Evolutionary conservation across 768 basidiomycete genomes (phyloP).

Genomic region (Tulasnella sp.): DNA sequence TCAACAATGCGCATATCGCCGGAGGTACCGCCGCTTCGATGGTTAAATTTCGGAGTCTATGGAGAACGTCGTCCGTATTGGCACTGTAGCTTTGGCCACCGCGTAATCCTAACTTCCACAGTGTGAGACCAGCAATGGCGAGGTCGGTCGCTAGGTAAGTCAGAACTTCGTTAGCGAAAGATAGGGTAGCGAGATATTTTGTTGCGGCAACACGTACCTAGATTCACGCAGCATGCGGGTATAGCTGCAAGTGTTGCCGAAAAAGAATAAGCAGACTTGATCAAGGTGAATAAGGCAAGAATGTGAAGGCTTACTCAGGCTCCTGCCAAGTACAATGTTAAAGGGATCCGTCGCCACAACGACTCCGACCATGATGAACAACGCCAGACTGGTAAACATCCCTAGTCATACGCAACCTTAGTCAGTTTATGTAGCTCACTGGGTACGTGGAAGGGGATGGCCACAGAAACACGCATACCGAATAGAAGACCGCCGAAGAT

Average conservation of each 20-base stretch:
- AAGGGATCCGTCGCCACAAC: neutral
- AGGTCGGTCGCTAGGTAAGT: neutral
- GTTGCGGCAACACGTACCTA: neutral
- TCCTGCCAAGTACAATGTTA: neutral
- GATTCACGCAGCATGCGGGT: neutral
- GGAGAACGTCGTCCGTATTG: neutral
- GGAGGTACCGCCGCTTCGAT: slow-evolving; percentile 3
- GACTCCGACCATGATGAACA: neutral
- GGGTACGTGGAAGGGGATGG: neutral
- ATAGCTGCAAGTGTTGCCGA: neutral
- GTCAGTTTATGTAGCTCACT: neutral
- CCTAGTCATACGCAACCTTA: neutral
- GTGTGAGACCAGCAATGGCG: neutral
- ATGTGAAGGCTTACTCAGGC: neutral
- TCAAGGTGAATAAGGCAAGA: too few relatives aligned
- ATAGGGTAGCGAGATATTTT: neutral
- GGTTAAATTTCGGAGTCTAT: neutral
- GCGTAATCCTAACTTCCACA: neutral
- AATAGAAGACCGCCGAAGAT: neutral
- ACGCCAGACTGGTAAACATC: neutral
- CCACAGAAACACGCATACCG: neutral
- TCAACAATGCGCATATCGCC: neutral
- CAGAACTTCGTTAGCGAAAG: neutral
- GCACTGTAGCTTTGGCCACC: neutral
- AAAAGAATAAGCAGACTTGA: too few relatives aligned